phyloP scores from a whole-genome alignment of 108 stramenopile species.

The Nitzschia putrida region DNA sequence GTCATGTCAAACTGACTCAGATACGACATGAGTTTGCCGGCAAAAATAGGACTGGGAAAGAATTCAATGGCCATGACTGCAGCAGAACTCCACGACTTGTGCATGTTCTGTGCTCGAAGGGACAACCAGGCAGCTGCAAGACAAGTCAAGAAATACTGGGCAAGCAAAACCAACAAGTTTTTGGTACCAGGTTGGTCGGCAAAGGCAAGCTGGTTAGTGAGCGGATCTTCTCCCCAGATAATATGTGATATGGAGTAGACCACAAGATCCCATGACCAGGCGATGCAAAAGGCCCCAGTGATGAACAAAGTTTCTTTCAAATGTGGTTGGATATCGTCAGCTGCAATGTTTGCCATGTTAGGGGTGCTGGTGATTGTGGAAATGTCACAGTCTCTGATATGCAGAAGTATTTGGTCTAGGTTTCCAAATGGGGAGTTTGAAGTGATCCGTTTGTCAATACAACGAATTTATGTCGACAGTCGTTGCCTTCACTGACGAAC shows the following conservation, averaged over 20 bases:
- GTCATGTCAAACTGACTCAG: slow-evolving; percentile 21
- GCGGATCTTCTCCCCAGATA: slow-evolving; percentile 10
- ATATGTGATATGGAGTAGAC: slow-evolving; percentile 19
- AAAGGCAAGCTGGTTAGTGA: slow-evolving; percentile 21
- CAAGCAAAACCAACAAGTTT: slow-evolving; percentile 6
- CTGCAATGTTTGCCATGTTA: background rate
- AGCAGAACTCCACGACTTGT: background rate
- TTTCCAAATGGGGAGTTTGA: too few relatives aligned
- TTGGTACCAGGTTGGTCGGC: slow-evolving; percentile 19
- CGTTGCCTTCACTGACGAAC: too few relatives aligned
- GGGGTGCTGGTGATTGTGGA: background rate
- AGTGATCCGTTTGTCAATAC: too few relatives aligned
- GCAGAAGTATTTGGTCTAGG: too few relatives aligned
- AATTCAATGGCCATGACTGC: slow-evolving; percentile 25
- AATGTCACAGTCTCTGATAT: background rate
- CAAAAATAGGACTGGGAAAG: slow-evolving; percentile 25
- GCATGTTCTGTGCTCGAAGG: background rate
- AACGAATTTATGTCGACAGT: too few relatives aligned
- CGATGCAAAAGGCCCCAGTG: slow-evolving; percentile 20
- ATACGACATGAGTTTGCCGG: slow-evolving; percentile 30
- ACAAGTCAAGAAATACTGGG: slow-evolving; percentile 12
- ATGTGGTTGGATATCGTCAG: slow-evolving; percentile 15
- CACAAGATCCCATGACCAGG: slow-evolving; percentile 25
- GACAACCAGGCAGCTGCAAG: slow-evolving; percentile 9
- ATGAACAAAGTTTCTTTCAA: slow-evolving; percentile 14